These are phyloP conservation scores for Penicillium daleae DNA, from an alignment of 495 filamentous ascomycete species.

Conservation along the genomic window DNA sequence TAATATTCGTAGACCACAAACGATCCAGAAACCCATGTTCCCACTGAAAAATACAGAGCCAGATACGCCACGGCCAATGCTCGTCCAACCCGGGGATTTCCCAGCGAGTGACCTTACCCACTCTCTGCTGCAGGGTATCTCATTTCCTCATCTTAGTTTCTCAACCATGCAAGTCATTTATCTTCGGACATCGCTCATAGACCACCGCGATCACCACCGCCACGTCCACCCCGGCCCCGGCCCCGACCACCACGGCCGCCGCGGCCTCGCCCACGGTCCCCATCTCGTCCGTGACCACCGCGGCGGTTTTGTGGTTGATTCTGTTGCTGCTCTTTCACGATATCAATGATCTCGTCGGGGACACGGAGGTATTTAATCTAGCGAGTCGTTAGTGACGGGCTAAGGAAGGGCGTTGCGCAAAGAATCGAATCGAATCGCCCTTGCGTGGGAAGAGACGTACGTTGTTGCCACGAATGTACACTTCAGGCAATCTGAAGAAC, in stretches of 20 bases:
- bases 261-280: conserved; percentile 56
- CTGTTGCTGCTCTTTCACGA: conserved; percentile 85
- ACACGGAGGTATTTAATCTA: conserved; percentile 99
- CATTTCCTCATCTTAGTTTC: conserved; percentile 27
- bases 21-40: conserved; percentile 35
- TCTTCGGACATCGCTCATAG: conserved; percentile 3
- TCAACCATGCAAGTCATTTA: conserved; percentile 28
- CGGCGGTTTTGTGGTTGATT: conserved; percentile 69
- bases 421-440: not conserved
- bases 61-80: conserved; percentile 53
- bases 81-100: conserved; percentile 39
- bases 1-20: conserved; percentile 30
- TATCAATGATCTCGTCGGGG: conserved; percentile 91
- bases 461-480: conserved; percentile 96
- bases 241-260: conserved; percentile 56
- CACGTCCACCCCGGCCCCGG: conserved; percentile 52
- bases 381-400: conserved; percentile 4
- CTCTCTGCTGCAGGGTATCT: conserved; percentile 49
- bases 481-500: conserved; percentile 88
- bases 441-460: conserved; percentile 52
- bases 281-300: conserved; percentile 66
- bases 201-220: conserved; percentile 20
- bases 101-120: conserved; percentile 32
- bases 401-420: not conserved
- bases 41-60: conserved; percentile 47